phyloP scores from a whole-genome alignment of 2,329 filamentous ascomycete species.

The Elsinoe ampelina region DNA sequence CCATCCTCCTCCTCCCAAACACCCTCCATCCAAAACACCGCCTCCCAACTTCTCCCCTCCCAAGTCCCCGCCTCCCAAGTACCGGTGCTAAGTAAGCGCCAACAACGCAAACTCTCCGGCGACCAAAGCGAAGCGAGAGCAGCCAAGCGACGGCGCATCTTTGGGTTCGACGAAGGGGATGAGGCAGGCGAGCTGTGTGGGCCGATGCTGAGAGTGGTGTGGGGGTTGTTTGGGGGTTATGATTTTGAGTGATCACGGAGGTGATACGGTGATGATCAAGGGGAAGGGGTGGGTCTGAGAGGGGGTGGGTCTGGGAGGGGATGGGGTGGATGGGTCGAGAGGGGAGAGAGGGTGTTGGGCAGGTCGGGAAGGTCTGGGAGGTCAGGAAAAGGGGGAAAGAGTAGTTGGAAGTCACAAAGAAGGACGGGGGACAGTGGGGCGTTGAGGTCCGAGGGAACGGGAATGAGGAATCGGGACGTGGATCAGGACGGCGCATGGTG shows the following conservation, averaged over 20 bases:
- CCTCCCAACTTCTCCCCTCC: neutral
- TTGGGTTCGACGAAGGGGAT: constrained; percentile 33
- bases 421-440: too few relatives aligned
- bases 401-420: neutral
- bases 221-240: constrained; percentile 35
- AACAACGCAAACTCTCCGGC: neutral
- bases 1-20: neutral
- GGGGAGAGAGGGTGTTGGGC: neutral
- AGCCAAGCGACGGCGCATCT: constrained; percentile 31
- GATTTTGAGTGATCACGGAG: constrained; percentile 27
- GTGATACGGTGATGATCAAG: too few relatives aligned
- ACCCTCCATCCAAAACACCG: too few relatives aligned
- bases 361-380: neutral
- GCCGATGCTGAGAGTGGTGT: constrained; percentile 37
- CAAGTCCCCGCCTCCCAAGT: neutral
- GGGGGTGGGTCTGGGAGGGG: neutral
- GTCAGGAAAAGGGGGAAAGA: neutral
- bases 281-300: too few relatives aligned
- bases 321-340: too few relatives aligned
- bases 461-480: too few relatives aligned
- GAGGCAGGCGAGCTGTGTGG: constrained; percentile 32
- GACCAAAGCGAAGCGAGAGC: neutral
- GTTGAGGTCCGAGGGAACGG: too few relatives aligned
- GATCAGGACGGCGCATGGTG: too few relatives aligned
- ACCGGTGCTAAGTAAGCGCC: neutral